phyloP scores from a whole-genome alignment of 2,329 filamentous ascomycete species.

The Sordariomycetes sp. region DNA sequence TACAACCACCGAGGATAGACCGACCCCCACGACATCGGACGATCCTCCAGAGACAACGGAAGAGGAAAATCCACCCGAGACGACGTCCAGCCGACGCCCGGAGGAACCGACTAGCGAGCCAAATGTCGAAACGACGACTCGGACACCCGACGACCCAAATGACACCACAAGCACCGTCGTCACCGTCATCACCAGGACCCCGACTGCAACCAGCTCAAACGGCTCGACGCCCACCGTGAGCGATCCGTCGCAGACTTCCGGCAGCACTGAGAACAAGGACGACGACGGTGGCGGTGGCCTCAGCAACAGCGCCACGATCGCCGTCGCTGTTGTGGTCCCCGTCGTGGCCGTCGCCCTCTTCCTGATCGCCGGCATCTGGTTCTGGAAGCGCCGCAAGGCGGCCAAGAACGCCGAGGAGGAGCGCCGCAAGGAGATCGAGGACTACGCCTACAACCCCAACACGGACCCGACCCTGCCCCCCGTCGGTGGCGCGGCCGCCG shows the following conservation, averaged over 20 bases:
- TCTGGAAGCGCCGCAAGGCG: constrained; percentile 83
- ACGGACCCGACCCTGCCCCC: constrained; percentile 66
- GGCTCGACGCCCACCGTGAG: constrained; percentile 1
- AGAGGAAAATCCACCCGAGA: constrained; percentile 2
- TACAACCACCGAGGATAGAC: too few species aligned
- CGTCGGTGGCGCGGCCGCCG: constrained; percentile 26
- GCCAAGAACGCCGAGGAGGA: constrained; percentile 76
- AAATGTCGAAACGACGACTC: constrained; percentile 1
- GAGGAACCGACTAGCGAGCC: background rate
- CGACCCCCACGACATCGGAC: background rate
- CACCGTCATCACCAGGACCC: constrained; percentile 13
- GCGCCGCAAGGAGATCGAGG: constrained; percentile 88
- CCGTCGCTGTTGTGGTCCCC: constrained; percentile 86
- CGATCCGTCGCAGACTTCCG: constrained; percentile 12
- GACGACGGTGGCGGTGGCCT: constrained; percentile 37
- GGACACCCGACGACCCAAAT: constrained; percentile 1
- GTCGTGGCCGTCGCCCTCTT: constrained; percentile 78
- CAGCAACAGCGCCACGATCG: constrained; percentile 57
- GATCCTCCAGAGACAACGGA: background rate
- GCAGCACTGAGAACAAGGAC: background rate
- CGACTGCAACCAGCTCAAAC: constrained; percentile 7
- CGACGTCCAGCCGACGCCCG: background rate
- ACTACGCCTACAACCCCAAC: constrained; percentile 97
- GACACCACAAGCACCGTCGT: constrained; percentile 8
- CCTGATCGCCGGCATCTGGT: constrained; percentile 61